Evolutionary conservation across 768 basidiomycete genomes (phyloP), one percentile per base, ranked within the genome.

Genomic region (Lentinula raphanica): DNA sequence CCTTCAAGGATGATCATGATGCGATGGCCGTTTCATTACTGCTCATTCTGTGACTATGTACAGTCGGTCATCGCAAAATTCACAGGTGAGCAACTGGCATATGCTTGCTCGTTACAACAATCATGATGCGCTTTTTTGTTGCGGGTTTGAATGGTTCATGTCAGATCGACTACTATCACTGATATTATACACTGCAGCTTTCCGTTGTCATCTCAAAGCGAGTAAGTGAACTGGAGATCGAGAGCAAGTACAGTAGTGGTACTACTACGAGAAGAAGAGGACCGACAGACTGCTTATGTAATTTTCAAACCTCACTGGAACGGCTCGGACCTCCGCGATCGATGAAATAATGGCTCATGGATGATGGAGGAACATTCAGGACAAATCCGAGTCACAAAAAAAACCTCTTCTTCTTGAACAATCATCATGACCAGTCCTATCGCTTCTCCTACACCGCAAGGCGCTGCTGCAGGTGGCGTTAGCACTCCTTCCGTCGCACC

Each of bases 401-500:
- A 58, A 49, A 9, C 29, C 38, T 35, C 49, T 42, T 54, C 39
- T 32, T 59, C 32, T 25, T 31, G 21, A 31, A 45, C 56, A 42
- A 29, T 35, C 53, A 38, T 38, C 51, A 59, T 59, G 58, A 59
- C 58, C 27, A 50, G 48, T 28, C 29, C 50, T 31, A 29, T 25
- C 15, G 23, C 57, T 49, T 40, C 58, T 8, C 51, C 51, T 15
- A 17, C 23, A 7, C 58, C 53, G 32, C 48, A 50, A 38, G 51
- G 51, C 46, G 51, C 51, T 31, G 51, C 17, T n/a, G 58, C 58
- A 27, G 53, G 45, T 25, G 39, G 38, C 23, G 29, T n/a, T 17
- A 15, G 28, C 21, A 59, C 54, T 27, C 53, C 59, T 31, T 73
- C 50, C 0, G 58, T 70, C 29, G 76, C 73, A 6, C 77, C 79